These are phyloP conservation scores for Rhamnella rubrinervis DNA, from an alignment of 331 rosid species.

Conservation along the genomic window DNA sequence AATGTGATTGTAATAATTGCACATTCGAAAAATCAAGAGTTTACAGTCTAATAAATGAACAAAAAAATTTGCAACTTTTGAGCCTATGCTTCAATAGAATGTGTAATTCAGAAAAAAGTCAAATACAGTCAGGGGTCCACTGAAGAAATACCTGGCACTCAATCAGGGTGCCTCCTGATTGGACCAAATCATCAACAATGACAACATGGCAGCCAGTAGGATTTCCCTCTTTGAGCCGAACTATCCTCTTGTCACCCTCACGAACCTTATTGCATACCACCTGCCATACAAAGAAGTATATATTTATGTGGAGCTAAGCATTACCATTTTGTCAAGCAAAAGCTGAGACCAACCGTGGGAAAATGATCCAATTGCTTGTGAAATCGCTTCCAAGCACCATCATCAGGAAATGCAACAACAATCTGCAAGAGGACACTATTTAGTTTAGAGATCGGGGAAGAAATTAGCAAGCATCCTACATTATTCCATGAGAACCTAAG, in stretches of 20 bases:
- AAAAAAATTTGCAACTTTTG: too few relatives aligned
- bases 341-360: constrained; percentile 57
- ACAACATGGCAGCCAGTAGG: constrained; percentile 85
- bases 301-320: background rate
- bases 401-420: constrained; percentile 96
- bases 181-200: constrained; percentile 96
- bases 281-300: constrained; percentile 41
- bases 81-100: background rate
- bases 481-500: background rate
- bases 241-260: constrained; percentile 91
- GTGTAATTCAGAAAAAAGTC: background rate
- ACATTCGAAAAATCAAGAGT: background rate
- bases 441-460: constrained; percentile 13
- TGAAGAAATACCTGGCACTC: constrained; percentile 76
- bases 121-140: background rate
- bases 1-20: background rate
- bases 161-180: constrained; percentile 92
- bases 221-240: constrained; percentile 88
- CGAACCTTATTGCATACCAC: constrained; percentile 92
- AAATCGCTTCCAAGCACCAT: constrained; percentile 99
- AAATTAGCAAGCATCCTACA: constrained; percentile 4
- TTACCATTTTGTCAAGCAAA: background rate
- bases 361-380: constrained; percentile 85
- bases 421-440: constrained; percentile 48
- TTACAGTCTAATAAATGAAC: too few relatives aligned